Base-by-base conservation (phyloP, 2,329 filamentous ascomycete genomes). In the Thielaviopsis musarum region DNA sequence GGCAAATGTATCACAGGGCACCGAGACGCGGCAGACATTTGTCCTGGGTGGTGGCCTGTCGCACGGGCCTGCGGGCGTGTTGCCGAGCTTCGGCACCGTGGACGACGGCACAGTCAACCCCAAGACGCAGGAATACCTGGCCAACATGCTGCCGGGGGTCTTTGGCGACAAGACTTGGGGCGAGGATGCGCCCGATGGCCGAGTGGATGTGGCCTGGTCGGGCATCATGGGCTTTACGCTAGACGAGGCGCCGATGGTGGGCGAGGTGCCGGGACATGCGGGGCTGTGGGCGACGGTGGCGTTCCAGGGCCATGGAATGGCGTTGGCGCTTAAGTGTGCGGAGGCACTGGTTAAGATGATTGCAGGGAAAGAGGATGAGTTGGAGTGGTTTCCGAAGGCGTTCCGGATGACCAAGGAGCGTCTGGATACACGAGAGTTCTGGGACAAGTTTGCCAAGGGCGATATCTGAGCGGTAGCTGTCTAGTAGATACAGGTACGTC, bases 261-360 rank as follows among this genome's bases (percentile, higher is more conserved):
- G 79, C 0, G 68, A 71, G 61, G 68, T 80, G 60, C 72, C 73
- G 2, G 71, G 67, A 0, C 67, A 74, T 51, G 63, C 70, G 4
- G 73, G 74, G 0, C 65, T 85, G 22, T 83, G 77, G 73, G 70
- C 82, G 1, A 73, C 75, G 34, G 79, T 77, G 2, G 76, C 79
- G 5, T 85, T 85, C 63, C 82, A 83, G 63, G 83, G 83, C 0
- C 81, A 85, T 66, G 81, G 82, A 0, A 85, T 85, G 83, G 82
- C 82, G 1, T 68, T 81, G 34, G 80, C 80, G 59, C 78, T 81
- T 70, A 77, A 81, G 66, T 78, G 76, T 28, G 81, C 81, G 0
- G 74, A 77, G 64, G 82, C 77, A 0, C 64, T 85, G 61, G 77
- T 75, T 1, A 69, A 71, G 30, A 81, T 84, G 77, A 74, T 83